phyloP scores from a whole-genome alignment of 371 early-diverging fungal species.

The Mortierella sp. region DNA sequence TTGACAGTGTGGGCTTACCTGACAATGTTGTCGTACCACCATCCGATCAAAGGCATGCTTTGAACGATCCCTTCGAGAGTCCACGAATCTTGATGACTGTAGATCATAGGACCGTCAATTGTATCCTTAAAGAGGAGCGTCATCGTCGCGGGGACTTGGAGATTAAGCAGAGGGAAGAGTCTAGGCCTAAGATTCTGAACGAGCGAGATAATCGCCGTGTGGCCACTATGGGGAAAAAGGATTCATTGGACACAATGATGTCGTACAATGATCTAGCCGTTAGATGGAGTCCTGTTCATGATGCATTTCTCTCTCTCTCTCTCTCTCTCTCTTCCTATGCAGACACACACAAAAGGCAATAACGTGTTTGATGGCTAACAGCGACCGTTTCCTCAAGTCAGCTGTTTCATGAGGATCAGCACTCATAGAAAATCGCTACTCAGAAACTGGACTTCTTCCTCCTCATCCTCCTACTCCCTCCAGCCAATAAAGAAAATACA shows the following conservation, averaged over 20 bases:
- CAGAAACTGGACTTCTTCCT: too few species aligned
- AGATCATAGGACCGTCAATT: slow-evolving; percentile 63
- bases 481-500: background rate
- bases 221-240: slow-evolving; percentile 46
- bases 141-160: slow-evolving; percentile 65
- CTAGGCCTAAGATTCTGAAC: slow-evolving; percentile 64
- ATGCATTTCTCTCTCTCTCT: too few species aligned
- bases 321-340: too few species aligned
- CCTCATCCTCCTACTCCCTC: too few species aligned
- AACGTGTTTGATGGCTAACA: too few species aligned
- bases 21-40: slow-evolving; percentile 74
- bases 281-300: too few species aligned
- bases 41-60: slow-evolving; percentile 69
- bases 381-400: too few species aligned
- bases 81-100: slow-evolving; percentile 72
- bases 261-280: background rate
- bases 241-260: background rate
- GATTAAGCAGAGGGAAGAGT: slow-evolving; percentile 57
- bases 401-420: too few species aligned
- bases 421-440: too few species aligned
- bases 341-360: too few species aligned
- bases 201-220: slow-evolving; percentile 65
- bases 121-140: slow-evolving; percentile 64
- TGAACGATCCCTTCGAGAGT: slow-evolving; percentile 70
- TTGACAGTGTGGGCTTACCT: slow-evolving; percentile 50